A percentile compares a stretch with the other conserved stretches of the same genome.
Conservation (phyloP, 257 asterid species). For the Agastache rugosa region DNA sequence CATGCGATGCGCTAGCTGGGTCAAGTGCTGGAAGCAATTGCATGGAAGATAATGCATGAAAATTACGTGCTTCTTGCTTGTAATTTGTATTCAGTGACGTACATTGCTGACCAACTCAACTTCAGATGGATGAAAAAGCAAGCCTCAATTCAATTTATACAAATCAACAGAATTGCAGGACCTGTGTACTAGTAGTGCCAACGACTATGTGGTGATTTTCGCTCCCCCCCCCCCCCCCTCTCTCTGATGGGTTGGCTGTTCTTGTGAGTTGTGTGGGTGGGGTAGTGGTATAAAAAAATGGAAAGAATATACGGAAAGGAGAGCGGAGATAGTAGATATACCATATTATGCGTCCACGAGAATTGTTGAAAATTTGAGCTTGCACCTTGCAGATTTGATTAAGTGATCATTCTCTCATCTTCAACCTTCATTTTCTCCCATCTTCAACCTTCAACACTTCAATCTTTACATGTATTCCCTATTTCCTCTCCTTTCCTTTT, state of each 20-base stretch:
- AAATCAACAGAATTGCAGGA: constrained; percentile 21
- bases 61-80: constrained; percentile 41
- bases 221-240: not conserved
- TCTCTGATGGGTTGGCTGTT: not conserved
- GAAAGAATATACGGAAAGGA: not conserved
- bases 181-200: constrained; percentile 2
- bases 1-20: constrained; percentile 3
- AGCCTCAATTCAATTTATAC: constrained; percentile 36
- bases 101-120: constrained; percentile 37
- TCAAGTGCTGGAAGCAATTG: constrained; percentile 33
- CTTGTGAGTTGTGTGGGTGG: not conserved
- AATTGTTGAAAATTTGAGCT: not conserved
- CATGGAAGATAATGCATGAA: constrained; percentile 31
- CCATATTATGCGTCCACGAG: not conserved
- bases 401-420: too few relatives aligned
- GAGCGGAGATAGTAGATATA: not conserved
- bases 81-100: constrained; percentile 33
- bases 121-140: constrained; percentile 9
- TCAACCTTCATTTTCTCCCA: too few relatives aligned
- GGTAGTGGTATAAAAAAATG: not conserved
- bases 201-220: not conserved
- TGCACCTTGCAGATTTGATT: not conserved
- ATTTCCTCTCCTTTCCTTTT: too few relatives aligned
- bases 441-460: too few relatives aligned
- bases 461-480: too few relatives aligned